Evolutionary conservation across 2,329 filamentous ascomycete genomes (phyloP).

Genomic region (Hymenoscyphus repandus): DNA sequence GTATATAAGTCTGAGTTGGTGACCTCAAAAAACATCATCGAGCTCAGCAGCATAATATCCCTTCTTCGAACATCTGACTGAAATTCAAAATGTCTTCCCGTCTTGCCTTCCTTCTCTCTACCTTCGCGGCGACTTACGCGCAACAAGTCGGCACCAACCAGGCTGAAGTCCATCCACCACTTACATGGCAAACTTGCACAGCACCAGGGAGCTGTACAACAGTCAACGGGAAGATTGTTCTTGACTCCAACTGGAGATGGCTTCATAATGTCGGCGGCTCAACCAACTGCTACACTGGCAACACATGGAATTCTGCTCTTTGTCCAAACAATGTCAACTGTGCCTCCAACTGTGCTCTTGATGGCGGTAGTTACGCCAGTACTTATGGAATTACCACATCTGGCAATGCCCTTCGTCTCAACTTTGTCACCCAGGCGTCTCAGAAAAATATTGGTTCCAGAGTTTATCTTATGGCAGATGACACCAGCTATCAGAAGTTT

Average conservation of each 20-base stretch:
- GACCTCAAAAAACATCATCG: no score
- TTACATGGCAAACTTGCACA: constrained; percentile 48
- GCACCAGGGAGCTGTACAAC: constrained; percentile 41
- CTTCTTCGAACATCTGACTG: no score
- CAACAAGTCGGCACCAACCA: constrained; percentile 44
- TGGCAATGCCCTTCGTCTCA: constrained; percentile 47
- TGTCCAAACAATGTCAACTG: constrained; percentile 40
- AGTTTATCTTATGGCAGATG: constrained; percentile 57
- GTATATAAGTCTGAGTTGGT: not conserved
- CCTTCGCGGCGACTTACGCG: constrained; percentile 37
- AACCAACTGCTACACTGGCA: constrained; percentile 35
- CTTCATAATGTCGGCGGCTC: constrained; percentile 39
- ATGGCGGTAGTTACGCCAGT: constrained; percentile 46
- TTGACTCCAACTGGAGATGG: constrained; percentile 57
- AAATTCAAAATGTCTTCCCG: constrained; percentile 15
- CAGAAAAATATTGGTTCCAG: constrained; percentile 45
- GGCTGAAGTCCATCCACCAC: constrained; percentile 45
- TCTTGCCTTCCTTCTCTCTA: constrained; percentile 34
- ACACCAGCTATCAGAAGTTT: constrained; percentile 57
- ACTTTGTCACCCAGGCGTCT: constrained; percentile 44
- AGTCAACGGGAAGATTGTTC: constrained; percentile 42
- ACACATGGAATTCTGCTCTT: constrained; percentile 38
- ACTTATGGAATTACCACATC: constrained; percentile 51
- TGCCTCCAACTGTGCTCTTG: constrained; percentile 46
- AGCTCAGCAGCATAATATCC: not conserved